Evolutionary conservation across 768 basidiomycete genomes (phyloP), one percentile per base, ranked within the genome.

Genomic region (Cubamyces lactineus): DNA sequence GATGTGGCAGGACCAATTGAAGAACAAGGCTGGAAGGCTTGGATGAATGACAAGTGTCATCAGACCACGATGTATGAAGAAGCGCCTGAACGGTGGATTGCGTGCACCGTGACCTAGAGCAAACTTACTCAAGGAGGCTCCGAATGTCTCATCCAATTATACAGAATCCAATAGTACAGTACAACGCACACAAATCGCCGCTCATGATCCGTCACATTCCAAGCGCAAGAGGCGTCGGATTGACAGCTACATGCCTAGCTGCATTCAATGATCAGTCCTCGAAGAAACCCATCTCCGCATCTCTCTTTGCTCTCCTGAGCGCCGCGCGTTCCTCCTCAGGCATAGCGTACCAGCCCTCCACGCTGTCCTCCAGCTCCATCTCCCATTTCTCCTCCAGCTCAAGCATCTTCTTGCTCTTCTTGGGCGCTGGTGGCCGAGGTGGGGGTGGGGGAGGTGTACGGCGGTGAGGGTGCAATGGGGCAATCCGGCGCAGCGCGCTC

Each of bases 351-450:
- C 88, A 84, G 17, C 89, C 91, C 12, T 89, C 89, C 3, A 89
- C 77, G 45, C 79, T 85, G 64, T 92, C 91, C 24, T 88, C 78
- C 59, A 92, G 74, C 74, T 93, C 90, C 72, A 89, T 84, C 70
- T 92, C 90, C 82, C 91, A 91, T 68, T 81, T 82, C 72, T 92
- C 91, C 74, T 92, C 91, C 69, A 83, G 74, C 68, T 86, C 83
- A 23, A 89, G 73, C 74, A 90, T 84, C 71, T 92, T 92, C 79
- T 91, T 91, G 53, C 84, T 86, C 78, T 92, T 92, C 75, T 86
- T 89, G 64, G 81, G 84, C 47, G 86, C 85, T 5, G 89, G 88
- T 0, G 85, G 86, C 4, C 85, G 84, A 0, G 91, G 91, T 2
- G 78, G 80, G 0, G 88, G 87, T 0, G 88, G 90, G 0, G 91